Base-by-base conservation (phyloP, 306 rosid species). In the Senna tora region DNA sequence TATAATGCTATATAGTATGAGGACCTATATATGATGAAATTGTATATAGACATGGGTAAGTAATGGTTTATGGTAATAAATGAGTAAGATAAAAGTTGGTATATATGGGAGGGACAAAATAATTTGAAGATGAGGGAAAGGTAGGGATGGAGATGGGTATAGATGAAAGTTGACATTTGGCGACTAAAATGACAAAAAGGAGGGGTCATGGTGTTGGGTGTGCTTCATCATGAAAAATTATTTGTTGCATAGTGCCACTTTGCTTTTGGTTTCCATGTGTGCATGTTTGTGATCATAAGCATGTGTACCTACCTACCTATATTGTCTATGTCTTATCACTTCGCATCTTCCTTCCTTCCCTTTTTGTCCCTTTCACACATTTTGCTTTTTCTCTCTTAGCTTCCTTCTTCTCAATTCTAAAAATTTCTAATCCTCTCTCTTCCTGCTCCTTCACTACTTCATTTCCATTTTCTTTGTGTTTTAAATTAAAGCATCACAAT, bases 221-320 rank as follows among this genome's bases (percentile, higher is more conserved):
- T 36, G 39, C 1, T 41, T 36, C 39, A 89, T 88, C 52, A 89
- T 89, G 85, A 67, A 76, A 74, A 73, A 77, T 84, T 76, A 82
- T 83, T 82, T 86, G 81, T 66, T 82, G 60, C 87, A 67, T 76
- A 82, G 94, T 88, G 86, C 82, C 78, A 67, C 10, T 69, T 69
- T 69, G 78, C 67, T 76, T 86, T 84, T 83, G 92, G 87, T 74
- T 70, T 79, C 88, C 93, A 87, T 87, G 88, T 91, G 87, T 82
- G 45, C 65, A 66, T 78, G 84, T 78, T 77, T 63, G 65, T 77
- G 81, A 78, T 80, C 78, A 83, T 72, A 75, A 84, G 76, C 79
- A 67, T 55, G 60, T 75, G 45, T 65, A 4, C 30, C 49, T 15
- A 3, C 21, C 49, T 15, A n/a, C n/a, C n/a, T n/a, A n/a, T n/a